phyloP scores from a whole-genome alignment of 306 rosid species.

The Medicago ruthenica region DNA sequence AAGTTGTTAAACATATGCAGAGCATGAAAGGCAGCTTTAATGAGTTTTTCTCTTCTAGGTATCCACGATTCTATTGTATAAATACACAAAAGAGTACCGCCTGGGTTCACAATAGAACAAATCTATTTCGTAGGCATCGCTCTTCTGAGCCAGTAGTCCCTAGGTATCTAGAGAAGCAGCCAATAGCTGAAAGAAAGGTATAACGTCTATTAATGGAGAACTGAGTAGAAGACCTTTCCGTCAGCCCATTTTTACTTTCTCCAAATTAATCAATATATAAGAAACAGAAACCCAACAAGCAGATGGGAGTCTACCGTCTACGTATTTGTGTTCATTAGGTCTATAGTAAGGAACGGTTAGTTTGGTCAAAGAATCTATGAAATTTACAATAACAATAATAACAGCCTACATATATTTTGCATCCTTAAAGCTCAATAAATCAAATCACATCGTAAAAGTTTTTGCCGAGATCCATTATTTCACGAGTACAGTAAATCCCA shows the following conservation, averaged over 20 bases:
- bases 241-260: slow-evolving; percentile 25
- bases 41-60: slow-evolving; percentile 29
- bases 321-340: slow-evolving; percentile 14
- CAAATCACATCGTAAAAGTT: not conserved
- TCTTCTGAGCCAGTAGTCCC: slow-evolving; percentile 6
- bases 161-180: slow-evolving; percentile 35
- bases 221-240: slow-evolving; percentile 14
- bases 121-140: not conserved
- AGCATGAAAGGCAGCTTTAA: slow-evolving; percentile 17
- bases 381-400: slow-evolving; percentile 21
- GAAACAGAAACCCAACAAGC: slow-evolving; percentile 14
- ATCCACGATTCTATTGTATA: slow-evolving; percentile 12
- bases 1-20: slow-evolving; percentile 28
- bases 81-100: slow-evolving; percentile 23
- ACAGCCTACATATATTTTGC: slow-evolving; percentile 25
- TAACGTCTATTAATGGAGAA: slow-evolving; percentile 17
- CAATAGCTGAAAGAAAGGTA: slow-evolving; percentile 32
- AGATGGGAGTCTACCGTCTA: slow-evolving; percentile 19
- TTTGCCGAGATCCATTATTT: slow-evolving; percentile 27
- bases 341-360: slow-evolving; percentile 22
- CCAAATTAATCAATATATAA: slow-evolving; percentile 27
- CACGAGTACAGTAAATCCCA: slow-evolving; percentile 17
- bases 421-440: slow-evolving; percentile 33
- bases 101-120: slow-evolving; percentile 28
- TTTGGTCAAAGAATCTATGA: slow-evolving; percentile 10